phyloP scores from a whole-genome alignment of 179 eudicot species.

The Sideroxylon spinosum region DNA sequence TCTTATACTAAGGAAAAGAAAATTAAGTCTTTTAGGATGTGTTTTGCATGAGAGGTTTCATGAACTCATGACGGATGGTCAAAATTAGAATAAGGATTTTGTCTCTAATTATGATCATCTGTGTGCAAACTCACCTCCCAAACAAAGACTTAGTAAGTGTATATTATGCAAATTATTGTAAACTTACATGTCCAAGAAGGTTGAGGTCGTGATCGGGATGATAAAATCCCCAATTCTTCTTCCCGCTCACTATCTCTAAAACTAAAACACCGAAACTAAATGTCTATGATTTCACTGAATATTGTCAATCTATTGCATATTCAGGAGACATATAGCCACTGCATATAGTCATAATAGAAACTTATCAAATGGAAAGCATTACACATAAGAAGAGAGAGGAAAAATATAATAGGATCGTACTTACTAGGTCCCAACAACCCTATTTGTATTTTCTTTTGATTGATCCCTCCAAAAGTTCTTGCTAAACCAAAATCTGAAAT shows the following conservation, averaged over 20 bases:
- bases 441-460: constrained; percentile 23
- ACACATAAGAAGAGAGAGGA: background rate
- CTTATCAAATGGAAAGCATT: too few relatives aligned
- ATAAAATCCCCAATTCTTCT: constrained; percentile 22
- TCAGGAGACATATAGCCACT: constrained; percentile 59
- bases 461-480: constrained; percentile 25
- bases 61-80: too few relatives aligned
- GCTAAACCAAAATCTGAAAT: constrained; percentile 32
- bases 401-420: background rate
- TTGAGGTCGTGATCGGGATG: constrained; percentile 29
- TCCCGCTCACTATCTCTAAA: constrained; percentile 36
- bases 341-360: background rate
- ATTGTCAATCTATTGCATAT: constrained; percentile 43
- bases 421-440: constrained; percentile 29
- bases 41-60: too few relatives aligned
- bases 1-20: too few relatives aligned
- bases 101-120: too few relatives aligned
- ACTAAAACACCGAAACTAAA: constrained; percentile 47
- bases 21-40: too few relatives aligned
- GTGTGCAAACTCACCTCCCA: too few relatives aligned
- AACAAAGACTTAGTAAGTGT: too few relatives aligned
- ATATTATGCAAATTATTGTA: background rate
- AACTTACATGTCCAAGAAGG: constrained; percentile 28
- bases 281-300: constrained; percentile 49
- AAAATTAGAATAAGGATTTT: too few relatives aligned